phyloP scores from a whole-genome alignment of 768 basidiomycete genomes.

The Boletus fagicola region DNA sequence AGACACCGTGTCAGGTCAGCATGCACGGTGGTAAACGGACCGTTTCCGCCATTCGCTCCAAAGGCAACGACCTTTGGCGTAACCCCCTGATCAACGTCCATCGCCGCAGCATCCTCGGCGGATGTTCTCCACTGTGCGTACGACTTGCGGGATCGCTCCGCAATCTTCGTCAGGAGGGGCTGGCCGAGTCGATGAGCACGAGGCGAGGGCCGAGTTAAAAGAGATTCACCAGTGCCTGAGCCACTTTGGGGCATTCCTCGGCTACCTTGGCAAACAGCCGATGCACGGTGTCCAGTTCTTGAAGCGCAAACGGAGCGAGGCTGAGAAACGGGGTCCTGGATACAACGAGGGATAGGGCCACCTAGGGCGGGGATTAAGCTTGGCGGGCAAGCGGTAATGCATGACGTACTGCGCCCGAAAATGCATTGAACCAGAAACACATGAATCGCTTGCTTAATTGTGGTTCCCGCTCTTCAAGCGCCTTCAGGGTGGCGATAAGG shows the following conservation, averaged over 20 bases:
- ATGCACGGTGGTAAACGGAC: conserved; percentile 26
- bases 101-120: conserved; percentile 15
- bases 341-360: conserved; percentile 63
- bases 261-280: conserved; percentile 57
- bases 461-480: conserved; percentile 55
- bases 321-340: conserved; percentile 59
- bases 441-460: conserved; percentile 64
- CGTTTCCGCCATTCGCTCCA: neutral
- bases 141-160: conserved; percentile 48
- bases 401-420: conserved; percentile 63
- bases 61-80: conserved; percentile 1
- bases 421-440: conserved; percentile 73
- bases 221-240: conserved; percentile 53
- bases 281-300: conserved; percentile 58
- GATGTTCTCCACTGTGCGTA: conserved; percentile 42
- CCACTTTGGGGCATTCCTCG: conserved; percentile 57
- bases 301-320: conserved; percentile 56
- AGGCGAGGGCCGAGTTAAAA: neutral
- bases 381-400: neutral
- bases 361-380: conserved; percentile 34
- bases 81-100: conserved; percentile 28
- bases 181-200: conserved; percentile 25
- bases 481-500: conserved; percentile 56
- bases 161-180: conserved; percentile 57
- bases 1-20: conserved; percentile 26